Base-by-base conservation (phyloP, 371 early-diverging fungal species). In the Dinochytrium kinnereticum region DNA sequence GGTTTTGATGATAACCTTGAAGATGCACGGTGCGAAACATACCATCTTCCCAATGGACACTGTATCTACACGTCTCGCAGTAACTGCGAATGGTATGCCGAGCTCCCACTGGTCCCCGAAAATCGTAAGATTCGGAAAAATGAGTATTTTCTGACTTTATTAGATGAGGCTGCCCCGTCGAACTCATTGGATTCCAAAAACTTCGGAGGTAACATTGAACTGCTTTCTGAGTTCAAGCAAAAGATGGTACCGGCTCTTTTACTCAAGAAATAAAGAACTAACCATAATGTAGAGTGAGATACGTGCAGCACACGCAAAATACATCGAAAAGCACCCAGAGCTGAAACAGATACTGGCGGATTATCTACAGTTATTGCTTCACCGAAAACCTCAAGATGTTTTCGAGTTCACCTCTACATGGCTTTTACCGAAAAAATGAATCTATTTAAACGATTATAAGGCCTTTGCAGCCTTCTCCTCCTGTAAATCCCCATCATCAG, bases 341-440 rank as follows among this genome's bases (percentile, higher is more conserved):
- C 64, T 85, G 28, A 38, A 71, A 2, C 74, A 79, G 19, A 76
- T 83, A n/a, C 49, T 83, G 76, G 65, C 82, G 2, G 85, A 85
- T 67, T 83, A 80, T 73, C 59, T 83, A 17, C 83, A 82, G 59
- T 65, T 79, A 24, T 19, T 85, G 3, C 73, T 85, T 34, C 82
- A 80, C 57, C 59, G 77, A 30, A 81, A 83, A 64, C 85, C 85
- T 17, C 49, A 67, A 10, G 81, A 83, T 59, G 85, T 85, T 17
- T 83, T 75, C 61, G 61, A 53, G 3, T 85, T 83, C 69, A 81
- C 82, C 17, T 21, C 57, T 17, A 40, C 51, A 15, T 75, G 74
- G 69, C 31, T 74, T 24, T 61, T 31, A 51, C 73, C 17, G 31
- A 36, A 38, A 31, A 68, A 61, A 61, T 61, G 7, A 10, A 34